Evolutionary conservation across 345 rosid genomes (phyloP).

Genomic region (Microcos paniculata): DNA sequence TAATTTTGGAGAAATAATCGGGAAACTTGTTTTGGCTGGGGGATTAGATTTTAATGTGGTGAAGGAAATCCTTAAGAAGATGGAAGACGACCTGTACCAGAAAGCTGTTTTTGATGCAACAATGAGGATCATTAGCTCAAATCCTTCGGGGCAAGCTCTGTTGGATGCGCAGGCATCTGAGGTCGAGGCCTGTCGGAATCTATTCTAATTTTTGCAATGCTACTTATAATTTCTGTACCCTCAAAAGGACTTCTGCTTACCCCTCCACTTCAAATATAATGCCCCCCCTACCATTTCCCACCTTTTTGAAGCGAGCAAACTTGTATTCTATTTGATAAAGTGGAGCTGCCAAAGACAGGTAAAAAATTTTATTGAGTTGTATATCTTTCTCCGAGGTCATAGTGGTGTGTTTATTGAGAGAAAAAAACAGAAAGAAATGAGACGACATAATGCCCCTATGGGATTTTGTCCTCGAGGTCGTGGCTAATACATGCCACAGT

Average conservation of each 20-base stretch:
- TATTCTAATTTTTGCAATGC: conserved; percentile 33
- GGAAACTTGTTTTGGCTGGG: conserved; percentile 52
- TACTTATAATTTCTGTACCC: neutral
- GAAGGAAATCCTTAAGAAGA: conserved; percentile 58
- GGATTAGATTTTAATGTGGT: conserved; percentile 54
- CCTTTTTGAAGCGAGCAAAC: conserved; percentile 29
- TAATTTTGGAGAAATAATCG: conserved; percentile 75
- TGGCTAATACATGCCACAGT: neutral
- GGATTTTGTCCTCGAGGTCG: conserved; percentile 5
- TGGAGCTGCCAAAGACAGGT: conserved; percentile 32
- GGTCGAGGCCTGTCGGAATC: conserved; percentile 56
- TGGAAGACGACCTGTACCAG: conserved; percentile 60
- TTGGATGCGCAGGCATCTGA: conserved; percentile 52
- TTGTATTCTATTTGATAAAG: conserved; percentile 35
- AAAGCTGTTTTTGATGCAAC: conserved; percentile 60
- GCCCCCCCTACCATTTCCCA: conserved; percentile 12
- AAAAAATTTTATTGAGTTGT: conserved; percentile 32
- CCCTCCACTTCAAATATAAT: conserved; percentile 1
- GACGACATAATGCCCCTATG: neutral
- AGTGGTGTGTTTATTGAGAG: conserved; percentile 33
- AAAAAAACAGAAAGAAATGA: conserved; percentile 27
- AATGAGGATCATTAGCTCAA: conserved; percentile 33
- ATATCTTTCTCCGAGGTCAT: conserved; percentile 32
- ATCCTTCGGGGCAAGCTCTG: conserved; percentile 38
- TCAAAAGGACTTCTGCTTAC: neutral